Percentiles rank a stretch among this genome's conserved stretches.
These are phyloP conservation scores for Chytriomyces confervae DNA, from an alignment of 192 early-diverging fungal genomes.

Conservation along the genomic window DNA sequence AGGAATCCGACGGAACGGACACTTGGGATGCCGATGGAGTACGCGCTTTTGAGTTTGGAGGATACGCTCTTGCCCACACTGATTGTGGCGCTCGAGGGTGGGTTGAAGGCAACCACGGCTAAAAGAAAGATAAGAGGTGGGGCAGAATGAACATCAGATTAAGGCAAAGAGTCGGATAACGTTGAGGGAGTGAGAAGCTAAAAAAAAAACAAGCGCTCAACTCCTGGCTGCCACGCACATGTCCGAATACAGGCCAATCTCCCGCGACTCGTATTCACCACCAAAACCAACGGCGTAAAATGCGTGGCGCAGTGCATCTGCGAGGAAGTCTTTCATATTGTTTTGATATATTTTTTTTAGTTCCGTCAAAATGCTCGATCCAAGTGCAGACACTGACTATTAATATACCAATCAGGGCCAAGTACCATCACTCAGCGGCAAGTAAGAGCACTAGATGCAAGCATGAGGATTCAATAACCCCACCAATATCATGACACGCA, in stretches of 20 bases:
- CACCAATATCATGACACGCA: neutral
- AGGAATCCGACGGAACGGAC: conserved; percentile 77
- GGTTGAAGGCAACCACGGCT: conserved; percentile 82
- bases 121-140: neutral
- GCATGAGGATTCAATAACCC: neutral
- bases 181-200: too few relatives aligned
- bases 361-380: neutral
- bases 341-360: neutral
- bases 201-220: conserved; percentile 34
- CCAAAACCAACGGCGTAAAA: neutral
- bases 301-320: neutral
- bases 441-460: neutral
- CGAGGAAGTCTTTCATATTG: conserved; percentile 25
- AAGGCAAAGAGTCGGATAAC: neutral
- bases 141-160: neutral
- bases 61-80: conserved; percentile 77
- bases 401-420: neutral
- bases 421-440: neutral
- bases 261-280: neutral
- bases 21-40: conserved; percentile 68
- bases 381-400: neutral
- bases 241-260: conserved; percentile 66
- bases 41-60: conserved; percentile 76
- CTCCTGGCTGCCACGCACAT: conserved; percentile 72
- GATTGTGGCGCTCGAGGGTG: conserved; percentile 75